phyloP scores from a whole-genome alignment of 2,329 filamentous ascomycete species.

The Xylaria sp. region DNA sequence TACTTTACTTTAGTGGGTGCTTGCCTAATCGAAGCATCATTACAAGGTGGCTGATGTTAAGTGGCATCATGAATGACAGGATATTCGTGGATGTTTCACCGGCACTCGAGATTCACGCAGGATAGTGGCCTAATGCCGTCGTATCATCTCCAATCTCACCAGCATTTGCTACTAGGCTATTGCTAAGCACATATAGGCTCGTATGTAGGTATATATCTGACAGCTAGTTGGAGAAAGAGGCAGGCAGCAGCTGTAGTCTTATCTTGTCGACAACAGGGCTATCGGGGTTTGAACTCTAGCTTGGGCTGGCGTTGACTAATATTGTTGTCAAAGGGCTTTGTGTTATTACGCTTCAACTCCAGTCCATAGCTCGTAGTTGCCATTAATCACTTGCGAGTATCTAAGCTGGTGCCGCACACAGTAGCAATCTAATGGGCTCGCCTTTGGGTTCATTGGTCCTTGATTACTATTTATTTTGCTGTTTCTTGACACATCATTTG shows the following conservation, averaged over 20 bases:
- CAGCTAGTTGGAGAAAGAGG: constrained; percentile 3
- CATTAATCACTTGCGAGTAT: background rate
- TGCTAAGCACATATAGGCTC: background rate
- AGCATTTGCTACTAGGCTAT: background rate
- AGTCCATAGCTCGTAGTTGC: background rate
- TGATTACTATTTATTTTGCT: constrained; percentile 15
- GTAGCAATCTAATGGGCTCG: background rate
- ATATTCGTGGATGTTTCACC: background rate
- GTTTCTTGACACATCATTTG: constrained; percentile 8
- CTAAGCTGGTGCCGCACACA: background rate
- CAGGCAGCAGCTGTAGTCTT: background rate
- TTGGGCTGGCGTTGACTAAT: constrained; percentile 16
- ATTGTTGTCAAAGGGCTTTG: constrained; percentile 9
- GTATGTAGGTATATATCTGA: constrained; percentile 11
- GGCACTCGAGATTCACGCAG: background rate
- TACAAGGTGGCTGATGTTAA: constrained; percentile 21
- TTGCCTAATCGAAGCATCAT: constrained; percentile 18
- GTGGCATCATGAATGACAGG: constrained; percentile 3
- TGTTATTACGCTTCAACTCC: background rate
- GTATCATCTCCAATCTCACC: constrained; percentile 16
- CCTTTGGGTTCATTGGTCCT: background rate
- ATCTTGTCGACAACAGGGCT: constrained; percentile 10
- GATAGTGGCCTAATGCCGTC: constrained; percentile 11
- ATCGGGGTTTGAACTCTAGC: background rate
- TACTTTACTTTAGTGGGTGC: constrained; percentile 15